A percentile compares a stretch with the other conserved stretches of the same genome.
These are phyloP conservation scores for Cladophialophora chaetospira DNA, from an alignment of 2,329 filamentous ascomycete species.

Conservation along the genomic window DNA sequence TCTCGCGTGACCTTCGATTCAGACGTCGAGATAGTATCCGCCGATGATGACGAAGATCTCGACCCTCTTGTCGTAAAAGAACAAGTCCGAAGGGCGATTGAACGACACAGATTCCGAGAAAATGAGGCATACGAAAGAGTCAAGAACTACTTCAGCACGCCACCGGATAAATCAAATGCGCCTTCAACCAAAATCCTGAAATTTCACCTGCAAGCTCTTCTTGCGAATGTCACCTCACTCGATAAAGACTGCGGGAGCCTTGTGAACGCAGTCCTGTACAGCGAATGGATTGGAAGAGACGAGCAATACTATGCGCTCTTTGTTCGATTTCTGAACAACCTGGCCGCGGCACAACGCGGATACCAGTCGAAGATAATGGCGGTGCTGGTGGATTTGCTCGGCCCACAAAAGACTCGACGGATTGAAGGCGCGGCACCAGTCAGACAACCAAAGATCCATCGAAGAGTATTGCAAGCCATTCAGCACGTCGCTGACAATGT, in stretches of 20 bases:
- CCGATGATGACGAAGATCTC: slow-evolving; percentile 33
- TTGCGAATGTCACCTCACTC: slow-evolving; percentile 58
- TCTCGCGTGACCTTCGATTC: slow-evolving; percentile 47
- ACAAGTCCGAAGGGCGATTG: slow-evolving; percentile 61
- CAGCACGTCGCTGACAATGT: slow-evolving; percentile 77
- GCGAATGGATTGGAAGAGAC: slow-evolving; percentile 64
- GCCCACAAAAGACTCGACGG: slow-evolving; percentile 56
- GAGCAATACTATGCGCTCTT: slow-evolving; percentile 61
- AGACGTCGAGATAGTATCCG: slow-evolving; percentile 39
- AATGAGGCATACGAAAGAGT: slow-evolving; percentile 60
- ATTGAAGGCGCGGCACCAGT: slow-evolving; percentile 61
- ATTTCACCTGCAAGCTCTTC: slow-evolving; percentile 62
- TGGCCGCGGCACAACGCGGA: slow-evolving; percentile 80
- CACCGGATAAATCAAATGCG: slow-evolving; percentile 51
- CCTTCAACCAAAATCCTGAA: slow-evolving; percentile 56
- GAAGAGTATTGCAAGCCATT: slow-evolving; percentile 74
- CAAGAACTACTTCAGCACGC: slow-evolving; percentile 54
- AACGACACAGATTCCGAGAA: slow-evolving; percentile 55
- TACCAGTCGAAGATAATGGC: slow-evolving; percentile 74
- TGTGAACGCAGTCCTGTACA: slow-evolving; percentile 59
- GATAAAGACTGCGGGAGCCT: slow-evolving; percentile 60
- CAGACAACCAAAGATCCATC: slow-evolving; percentile 65
- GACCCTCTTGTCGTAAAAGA: slow-evolving; percentile 55
- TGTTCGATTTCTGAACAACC: slow-evolving; percentile 58
- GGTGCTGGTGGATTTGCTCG: slow-evolving; percentile 80